These are phyloP conservation scores for Mrakia hoshinonis DNA, from an alignment of 768 basidiomycete genomes.

Conservation along the genomic window DNA sequence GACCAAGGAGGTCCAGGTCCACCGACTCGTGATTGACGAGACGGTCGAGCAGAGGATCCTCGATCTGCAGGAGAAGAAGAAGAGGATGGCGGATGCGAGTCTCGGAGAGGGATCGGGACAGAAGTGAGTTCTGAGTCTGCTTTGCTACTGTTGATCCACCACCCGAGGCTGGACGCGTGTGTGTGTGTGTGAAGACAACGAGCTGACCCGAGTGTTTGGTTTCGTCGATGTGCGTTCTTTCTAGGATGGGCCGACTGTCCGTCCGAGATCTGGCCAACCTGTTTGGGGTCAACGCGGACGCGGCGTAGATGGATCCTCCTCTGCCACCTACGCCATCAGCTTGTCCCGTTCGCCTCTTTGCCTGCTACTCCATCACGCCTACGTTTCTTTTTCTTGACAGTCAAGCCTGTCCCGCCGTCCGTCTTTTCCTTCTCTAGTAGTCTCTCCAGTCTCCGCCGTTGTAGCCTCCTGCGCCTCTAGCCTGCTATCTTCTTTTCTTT, in stretches of 20 bases:
- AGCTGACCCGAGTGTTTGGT: background rate
- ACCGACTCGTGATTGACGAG: constrained; percentile 40
- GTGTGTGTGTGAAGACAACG: background rate
- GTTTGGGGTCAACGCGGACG: no score
- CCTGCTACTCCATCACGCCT: background rate
- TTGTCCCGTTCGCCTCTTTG: background rate
- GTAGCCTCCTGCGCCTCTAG: background rate
- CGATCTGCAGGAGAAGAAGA: constrained; percentile 49
- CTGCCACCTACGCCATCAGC: no score
- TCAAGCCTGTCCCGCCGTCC: background rate
- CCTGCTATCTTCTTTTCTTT: background rate
- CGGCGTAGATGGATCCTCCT: no score
- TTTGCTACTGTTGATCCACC: background rate
- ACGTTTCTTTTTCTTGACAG: no score
- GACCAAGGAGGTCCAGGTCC: constrained; percentile 35
- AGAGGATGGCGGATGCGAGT: constrained; percentile 41
- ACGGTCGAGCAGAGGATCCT: constrained; percentile 59
- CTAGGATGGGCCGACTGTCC: constrained; percentile 6
- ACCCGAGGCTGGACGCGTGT: background rate
- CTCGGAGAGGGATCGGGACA: constrained; percentile 56
- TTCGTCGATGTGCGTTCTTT: background rate
- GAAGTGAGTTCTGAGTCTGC: constrained; percentile 41
- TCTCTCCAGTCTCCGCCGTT: background rate
- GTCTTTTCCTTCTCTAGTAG: background rate
- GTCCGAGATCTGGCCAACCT: constrained; percentile 15